Evolutionary conservation across 495 filamentous ascomycete genomes (phyloP).

Genomic region (Penicillium goetzii): DNA sequence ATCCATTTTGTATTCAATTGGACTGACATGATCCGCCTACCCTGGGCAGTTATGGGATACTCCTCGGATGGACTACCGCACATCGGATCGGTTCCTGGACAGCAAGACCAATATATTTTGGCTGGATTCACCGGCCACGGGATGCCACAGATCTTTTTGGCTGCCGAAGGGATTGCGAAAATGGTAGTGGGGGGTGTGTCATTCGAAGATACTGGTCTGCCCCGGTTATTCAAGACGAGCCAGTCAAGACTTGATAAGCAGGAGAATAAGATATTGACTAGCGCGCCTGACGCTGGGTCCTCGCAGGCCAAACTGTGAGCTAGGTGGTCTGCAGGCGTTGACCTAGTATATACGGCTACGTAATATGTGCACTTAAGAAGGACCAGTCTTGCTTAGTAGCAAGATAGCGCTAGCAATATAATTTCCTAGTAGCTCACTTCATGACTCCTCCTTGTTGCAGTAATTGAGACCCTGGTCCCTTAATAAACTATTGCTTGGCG

Average conservation of each 20-base stretch:
- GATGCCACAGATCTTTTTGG: slow-evolving; percentile 54
- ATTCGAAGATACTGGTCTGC: slow-evolving; percentile 46
- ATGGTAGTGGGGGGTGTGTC: slow-evolving; percentile 41
- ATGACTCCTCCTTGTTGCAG: too few species aligned
- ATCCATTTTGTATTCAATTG: background rate
- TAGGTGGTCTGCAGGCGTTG: too few species aligned
- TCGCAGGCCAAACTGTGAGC: slow-evolving; percentile 19
- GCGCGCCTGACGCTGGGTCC: slow-evolving; percentile 1
- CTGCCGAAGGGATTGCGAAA: slow-evolving; percentile 48
- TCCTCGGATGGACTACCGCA: slow-evolving; percentile 48
- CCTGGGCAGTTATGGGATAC: slow-evolving; percentile 42
- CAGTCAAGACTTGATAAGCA: slow-evolving; percentile 32
- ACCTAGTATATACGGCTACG: too few species aligned
- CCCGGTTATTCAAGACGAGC: slow-evolving; percentile 44
- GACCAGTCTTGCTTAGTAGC: background rate
- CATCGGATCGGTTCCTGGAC: slow-evolving; percentile 48
- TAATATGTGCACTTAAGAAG: background rate
- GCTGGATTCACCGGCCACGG: slow-evolving; percentile 57
- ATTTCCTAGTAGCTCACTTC: too few species aligned
- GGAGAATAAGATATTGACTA: slow-evolving; percentile 27
- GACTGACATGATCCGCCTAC: background rate
- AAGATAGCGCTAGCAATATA: background rate
- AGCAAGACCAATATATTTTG: slow-evolving; percentile 45
- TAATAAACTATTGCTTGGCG: slow-evolving; percentile 14
- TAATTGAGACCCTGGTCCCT: background rate